Evolutionary conservation across 2,329 filamentous ascomycete genomes (phyloP).

Genomic region (Monosporascus sp.): DNA sequence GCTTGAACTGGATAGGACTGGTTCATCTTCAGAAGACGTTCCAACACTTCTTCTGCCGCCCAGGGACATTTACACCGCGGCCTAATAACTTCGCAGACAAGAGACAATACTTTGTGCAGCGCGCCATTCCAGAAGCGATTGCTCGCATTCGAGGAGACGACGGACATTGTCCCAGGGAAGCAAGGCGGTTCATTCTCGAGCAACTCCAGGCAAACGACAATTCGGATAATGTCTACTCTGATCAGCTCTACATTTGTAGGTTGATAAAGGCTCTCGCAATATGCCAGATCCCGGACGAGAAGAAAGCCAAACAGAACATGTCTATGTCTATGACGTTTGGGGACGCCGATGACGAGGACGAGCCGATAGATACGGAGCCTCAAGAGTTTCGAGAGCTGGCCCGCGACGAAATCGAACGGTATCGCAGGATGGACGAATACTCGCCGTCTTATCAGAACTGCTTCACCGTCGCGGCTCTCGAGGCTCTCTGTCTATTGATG

Average conservation of each 20-base stretch:
- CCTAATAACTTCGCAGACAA: slow-evolving; percentile 92
- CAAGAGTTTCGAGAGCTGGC: slow-evolving; percentile 47
- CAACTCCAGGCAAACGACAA: slow-evolving; percentile 94
- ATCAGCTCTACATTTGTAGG: slow-evolving; percentile 80
- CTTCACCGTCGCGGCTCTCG: slow-evolving; percentile 57
- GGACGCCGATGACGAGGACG: slow-evolving; percentile 37
- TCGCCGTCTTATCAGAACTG: slow-evolving; percentile 63
- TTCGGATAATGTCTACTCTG: slow-evolving; percentile 79
- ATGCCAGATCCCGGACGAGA: slow-evolving; percentile 48
- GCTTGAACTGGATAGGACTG: slow-evolving; percentile 69
- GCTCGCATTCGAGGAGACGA: slow-evolving; percentile 69
- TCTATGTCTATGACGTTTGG: slow-evolving; percentile 37
- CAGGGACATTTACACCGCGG: slow-evolving; percentile 69
- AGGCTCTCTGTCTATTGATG: slow-evolving; percentile 59
- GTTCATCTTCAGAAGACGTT: slow-evolving; percentile 83
- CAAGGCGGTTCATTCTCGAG: slow-evolving; percentile 80
- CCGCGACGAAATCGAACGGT: slow-evolving; percentile 60
- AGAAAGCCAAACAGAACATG: slow-evolving; percentile 34
- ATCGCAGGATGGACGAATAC: slow-evolving; percentile 64
- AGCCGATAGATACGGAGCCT: slow-evolving; percentile 35
- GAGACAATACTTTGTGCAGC: slow-evolving; percentile 77
- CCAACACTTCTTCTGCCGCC: slow-evolving; percentile 80
- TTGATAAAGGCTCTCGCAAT: slow-evolving; percentile 62
- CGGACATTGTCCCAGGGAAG: slow-evolving; percentile 72
- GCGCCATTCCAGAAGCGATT: slow-evolving; percentile 76